A percentile compares a stretch with the other conserved stretches of the same genome.
Evolutionary conservation across 2,329 filamentous ascomycete species (phyloP).

Genomic region (Penicillium concentricum): DNA sequence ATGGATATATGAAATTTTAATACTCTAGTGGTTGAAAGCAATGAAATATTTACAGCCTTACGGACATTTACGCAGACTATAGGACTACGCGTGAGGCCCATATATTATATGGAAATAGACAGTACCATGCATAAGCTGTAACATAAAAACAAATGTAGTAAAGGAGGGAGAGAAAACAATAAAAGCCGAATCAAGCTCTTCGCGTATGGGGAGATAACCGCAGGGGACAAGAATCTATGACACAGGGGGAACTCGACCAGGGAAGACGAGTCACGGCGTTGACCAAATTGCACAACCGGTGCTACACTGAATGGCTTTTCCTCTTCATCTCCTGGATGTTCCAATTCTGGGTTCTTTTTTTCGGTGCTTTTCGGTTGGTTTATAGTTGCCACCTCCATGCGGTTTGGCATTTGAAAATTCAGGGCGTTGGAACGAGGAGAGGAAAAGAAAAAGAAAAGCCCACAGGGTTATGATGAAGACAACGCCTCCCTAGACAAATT

Average conservation of each 20-base stretch:
- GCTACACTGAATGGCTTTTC: slow-evolving; percentile 15
- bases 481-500: slow-evolving; percentile 48
- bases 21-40: neutral
- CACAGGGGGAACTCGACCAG: slow-evolving; percentile 17
- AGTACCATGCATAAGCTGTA: slow-evolving; percentile 37
- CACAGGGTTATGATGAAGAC: slow-evolving; percentile 42
- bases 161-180: slow-evolving; percentile 17
- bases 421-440: slow-evolving; percentile 19
- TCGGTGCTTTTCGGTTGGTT: slow-evolving; percentile 11
- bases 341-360: slow-evolving; percentile 8
- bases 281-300: slow-evolving; percentile 11
- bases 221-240: slow-evolving; percentile 30
- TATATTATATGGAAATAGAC: slow-evolving; percentile 15
- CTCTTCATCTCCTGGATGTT: neutral
- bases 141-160: slow-evolving; percentile 25
- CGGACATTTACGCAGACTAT: neutral
- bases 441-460: slow-evolving; percentile 34
- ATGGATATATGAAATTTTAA: neutral
- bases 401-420: slow-evolving; percentile 28
- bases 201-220: slow-evolving; percentile 24
- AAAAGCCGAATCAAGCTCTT: slow-evolving; percentile 23
- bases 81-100: neutral
- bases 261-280: slow-evolving; percentile 12
- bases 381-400: slow-evolving; percentile 21
- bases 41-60: neutral